Conservation (phyloP, 371 early-diverging fungal species). For the Saksenaea vasiformis region DNA sequence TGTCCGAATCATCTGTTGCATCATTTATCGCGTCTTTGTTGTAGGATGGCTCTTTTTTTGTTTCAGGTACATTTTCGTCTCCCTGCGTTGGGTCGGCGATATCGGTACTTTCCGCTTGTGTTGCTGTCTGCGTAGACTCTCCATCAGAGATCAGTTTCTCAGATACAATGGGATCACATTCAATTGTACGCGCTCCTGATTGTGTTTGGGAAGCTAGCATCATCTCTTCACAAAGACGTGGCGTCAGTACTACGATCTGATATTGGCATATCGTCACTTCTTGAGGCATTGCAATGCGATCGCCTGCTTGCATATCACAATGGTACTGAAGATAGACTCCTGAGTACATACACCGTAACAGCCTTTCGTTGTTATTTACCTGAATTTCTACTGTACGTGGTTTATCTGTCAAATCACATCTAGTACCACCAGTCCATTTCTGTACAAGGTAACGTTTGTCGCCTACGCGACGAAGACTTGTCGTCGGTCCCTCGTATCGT, state of each 20-base stretch:
- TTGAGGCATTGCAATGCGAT: slow-evolving; percentile 58
- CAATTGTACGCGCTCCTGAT: slow-evolving; percentile 50
- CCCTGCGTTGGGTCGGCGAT: not conserved
- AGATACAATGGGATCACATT: slow-evolving; percentile 63
- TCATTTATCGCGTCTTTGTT: not conserved
- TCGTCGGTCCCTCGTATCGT: slow-evolving; percentile 16
- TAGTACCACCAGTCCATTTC: slow-evolving; percentile 70
- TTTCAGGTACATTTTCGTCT: not conserved
- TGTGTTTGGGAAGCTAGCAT: slow-evolving; percentile 51
- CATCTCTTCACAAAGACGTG: slow-evolving; percentile 69
- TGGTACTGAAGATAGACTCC: slow-evolving; percentile 56
- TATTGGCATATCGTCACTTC: slow-evolving; percentile 73
- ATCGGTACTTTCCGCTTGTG: not conserved
- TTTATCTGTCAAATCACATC: slow-evolving; percentile 72
- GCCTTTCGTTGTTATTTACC: no score
- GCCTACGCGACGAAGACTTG: slow-evolving; percentile 31
- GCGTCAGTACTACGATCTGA: slow-evolving; percentile 69
- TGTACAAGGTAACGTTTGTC: slow-evolving; percentile 65
- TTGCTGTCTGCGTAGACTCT: not conserved
- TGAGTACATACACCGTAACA: no score
- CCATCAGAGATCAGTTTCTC: slow-evolving; percentile 42
- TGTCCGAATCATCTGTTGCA: not conserved
- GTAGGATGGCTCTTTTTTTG: not conserved
- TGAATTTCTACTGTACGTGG: slow-evolving; percentile 74
- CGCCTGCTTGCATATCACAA: slow-evolving; percentile 59